Percentiles rank a stretch among this genome's conserved stretches.
phyloP scores from a whole-genome alignment of 2,329 filamentous ascomycete genomes.

The Macrophomina tecta region DNA sequence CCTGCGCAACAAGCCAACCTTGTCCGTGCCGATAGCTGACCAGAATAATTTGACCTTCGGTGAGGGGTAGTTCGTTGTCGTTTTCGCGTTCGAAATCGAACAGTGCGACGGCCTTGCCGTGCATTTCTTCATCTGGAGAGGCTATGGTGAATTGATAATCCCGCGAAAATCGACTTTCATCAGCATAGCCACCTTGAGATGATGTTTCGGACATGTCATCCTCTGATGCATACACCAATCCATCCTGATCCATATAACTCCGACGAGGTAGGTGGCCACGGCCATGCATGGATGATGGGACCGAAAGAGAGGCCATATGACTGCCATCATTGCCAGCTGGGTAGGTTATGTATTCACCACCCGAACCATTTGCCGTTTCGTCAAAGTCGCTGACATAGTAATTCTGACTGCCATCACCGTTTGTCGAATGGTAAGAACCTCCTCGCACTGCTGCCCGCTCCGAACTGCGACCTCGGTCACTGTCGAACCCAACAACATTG shows the following conservation, averaged over 20 bases:
- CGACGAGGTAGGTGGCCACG: constrained; percentile 53
- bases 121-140: constrained; percentile 95
- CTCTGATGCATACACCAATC: constrained; percentile 49
- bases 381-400: constrained; percentile 75
- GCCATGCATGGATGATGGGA: constrained; percentile 51
- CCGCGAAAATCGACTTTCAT: constrained; percentile 82
- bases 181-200: constrained; percentile 51
- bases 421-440: constrained; percentile 54
- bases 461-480: constrained; percentile 38
- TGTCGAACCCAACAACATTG: constrained; percentile 48
- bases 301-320: constrained; percentile 8
- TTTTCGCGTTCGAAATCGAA: constrained; percentile 97
- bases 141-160: constrained; percentile 96
- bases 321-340: constrained; percentile 35
- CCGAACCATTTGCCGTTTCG: constrained; percentile 73
- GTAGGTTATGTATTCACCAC: constrained; percentile 82
- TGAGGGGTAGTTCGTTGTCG: constrained; percentile 90
- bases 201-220: constrained; percentile 39
- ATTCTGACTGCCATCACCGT: constrained; percentile 73
- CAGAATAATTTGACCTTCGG: constrained; percentile 94
- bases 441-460: constrained; percentile 51
- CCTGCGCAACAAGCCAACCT: constrained; percentile 96
- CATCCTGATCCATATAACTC: constrained; percentile 47
- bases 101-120: constrained; percentile 91
- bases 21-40: constrained; percentile 96